These are phyloP conservation scores for Penicillium ucsense DNA, from an alignment of 495 filamentous ascomycete genomes.

Conservation along the genomic window DNA sequence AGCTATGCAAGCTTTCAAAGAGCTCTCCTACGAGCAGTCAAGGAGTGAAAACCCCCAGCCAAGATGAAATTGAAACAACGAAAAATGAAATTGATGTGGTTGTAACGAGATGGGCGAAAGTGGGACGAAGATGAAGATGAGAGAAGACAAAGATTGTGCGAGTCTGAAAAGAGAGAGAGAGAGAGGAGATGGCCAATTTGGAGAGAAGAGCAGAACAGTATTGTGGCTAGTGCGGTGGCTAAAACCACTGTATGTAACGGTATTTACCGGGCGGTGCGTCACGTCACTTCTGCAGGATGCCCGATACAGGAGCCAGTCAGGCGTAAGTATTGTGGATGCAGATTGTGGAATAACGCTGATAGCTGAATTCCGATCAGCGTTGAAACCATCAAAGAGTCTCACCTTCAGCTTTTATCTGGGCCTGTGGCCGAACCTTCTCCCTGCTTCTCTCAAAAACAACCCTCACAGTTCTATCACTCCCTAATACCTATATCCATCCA, in stretches of 20 bases:
- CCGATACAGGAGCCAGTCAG: too few species aligned
- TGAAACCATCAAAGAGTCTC: too few species aligned
- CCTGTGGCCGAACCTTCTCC: too few species aligned
- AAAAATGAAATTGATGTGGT: constrained; percentile 1
- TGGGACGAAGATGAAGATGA: constrained; percentile 12
- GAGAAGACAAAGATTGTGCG: background rate
- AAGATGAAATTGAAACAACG: background rate
- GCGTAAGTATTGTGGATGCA: too few species aligned
- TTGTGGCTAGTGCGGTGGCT: constrained; percentile 13
- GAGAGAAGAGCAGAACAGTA: constrained; percentile 12
- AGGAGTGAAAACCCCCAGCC: constrained; percentile 9
- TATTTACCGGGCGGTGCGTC: background rate
- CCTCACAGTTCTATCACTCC: too few species aligned
- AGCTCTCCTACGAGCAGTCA: constrained; percentile 37
- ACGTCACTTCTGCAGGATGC: too few species aligned
- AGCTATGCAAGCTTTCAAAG: constrained; percentile 16
- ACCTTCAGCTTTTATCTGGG: too few species aligned
- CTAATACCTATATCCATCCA: too few species aligned
- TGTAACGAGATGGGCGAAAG: constrained; percentile 6
- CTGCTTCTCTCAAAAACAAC: too few species aligned
- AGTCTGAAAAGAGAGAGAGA: too few species aligned
- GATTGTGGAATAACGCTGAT: too few species aligned
- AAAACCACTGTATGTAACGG: background rate
- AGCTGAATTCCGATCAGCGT: too few species aligned
- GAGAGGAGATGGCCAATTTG: constrained; percentile 1